Conservation (phyloP, 1,284 basidiomycete genomes). For the Irpex sp. region DNA sequence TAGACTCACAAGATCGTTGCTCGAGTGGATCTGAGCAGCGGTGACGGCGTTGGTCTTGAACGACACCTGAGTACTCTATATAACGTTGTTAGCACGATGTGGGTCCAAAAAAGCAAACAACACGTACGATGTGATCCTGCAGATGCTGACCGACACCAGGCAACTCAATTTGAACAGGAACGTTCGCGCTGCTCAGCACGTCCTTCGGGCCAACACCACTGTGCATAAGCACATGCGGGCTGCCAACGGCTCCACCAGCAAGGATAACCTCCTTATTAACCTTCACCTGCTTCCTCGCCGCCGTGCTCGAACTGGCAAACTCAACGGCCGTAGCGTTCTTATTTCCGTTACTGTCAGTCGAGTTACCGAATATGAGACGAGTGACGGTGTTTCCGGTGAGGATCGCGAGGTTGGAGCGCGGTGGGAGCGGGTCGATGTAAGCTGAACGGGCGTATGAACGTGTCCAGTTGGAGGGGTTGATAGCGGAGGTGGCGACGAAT, state of each 20-base stretch:
- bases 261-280: conserved; percentile 61
- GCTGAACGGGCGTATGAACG: conserved; percentile 67
- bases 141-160: conserved; percentile 78
- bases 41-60: conserved; percentile 47
- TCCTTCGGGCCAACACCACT: conserved; percentile 70
- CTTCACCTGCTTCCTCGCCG: conserved; percentile 35
- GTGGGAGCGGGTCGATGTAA: conserved; percentile 63
- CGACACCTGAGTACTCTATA: conserved; percentile 43
- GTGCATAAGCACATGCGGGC: conserved; percentile 63
- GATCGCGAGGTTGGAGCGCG: conserved; percentile 61
- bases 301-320: conserved; percentile 40
- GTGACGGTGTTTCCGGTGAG: conserved; percentile 56
- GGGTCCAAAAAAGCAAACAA: conserved; percentile 7
- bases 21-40: conserved; percentile 36
- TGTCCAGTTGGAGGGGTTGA: conserved; percentile 64
- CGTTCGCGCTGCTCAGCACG: conserved; percentile 48
- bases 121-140: conserved; percentile 61
- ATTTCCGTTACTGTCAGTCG: conserved; percentile 25
- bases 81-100: conserved; percentile 8
- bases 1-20: conserved; percentile 28
- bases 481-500: conserved; percentile 58
- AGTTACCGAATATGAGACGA: conserved; percentile 49
- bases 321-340: conserved; percentile 54
- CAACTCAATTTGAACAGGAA: conserved; percentile 45
- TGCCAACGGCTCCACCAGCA: conserved; percentile 62